phyloP scores from a whole-genome alignment of 768 basidiomycete species.

The Cystobasidium ongulense region DNA sequence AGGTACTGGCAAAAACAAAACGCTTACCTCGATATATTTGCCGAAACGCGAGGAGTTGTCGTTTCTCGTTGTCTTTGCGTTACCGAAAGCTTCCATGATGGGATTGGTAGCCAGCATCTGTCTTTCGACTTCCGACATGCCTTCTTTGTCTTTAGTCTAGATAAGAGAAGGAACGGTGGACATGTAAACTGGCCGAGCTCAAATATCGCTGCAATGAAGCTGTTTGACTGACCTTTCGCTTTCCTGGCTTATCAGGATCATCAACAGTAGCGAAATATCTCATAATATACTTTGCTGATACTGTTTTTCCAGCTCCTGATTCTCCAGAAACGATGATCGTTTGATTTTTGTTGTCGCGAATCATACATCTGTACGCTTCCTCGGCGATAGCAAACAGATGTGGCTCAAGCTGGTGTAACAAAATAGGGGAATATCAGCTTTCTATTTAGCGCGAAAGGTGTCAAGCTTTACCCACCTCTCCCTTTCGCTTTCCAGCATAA shows the following conservation, averaged over 20 bases:
- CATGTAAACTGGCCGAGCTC: too few relatives aligned
- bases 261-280: conserved; percentile 97
- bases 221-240: conserved; percentile 34
- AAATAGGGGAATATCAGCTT: background rate
- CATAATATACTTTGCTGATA: conserved; percentile 99
- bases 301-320: conserved; percentile 98
- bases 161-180: too few relatives aligned
- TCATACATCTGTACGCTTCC: conserved; percentile 97
- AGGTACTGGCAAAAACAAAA: background rate
- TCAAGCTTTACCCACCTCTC: conserved; percentile 50
- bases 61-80: conserved; percentile 97
- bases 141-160: conserved; percentile 42
- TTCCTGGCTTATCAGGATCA: conserved; percentile 56
- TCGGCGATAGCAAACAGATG: conserved; percentile 98
- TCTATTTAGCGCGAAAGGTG: background rate
- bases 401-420: conserved; percentile 62
- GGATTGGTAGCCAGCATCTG: conserved; percentile 99
- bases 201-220: background rate
- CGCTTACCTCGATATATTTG: conserved; percentile 90
- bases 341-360: conserved; percentile 84
- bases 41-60: conserved; percentile 99
- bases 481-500: conserved; percentile 81
- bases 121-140: conserved; percentile 79
- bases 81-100: conserved; percentile 96
- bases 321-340: conserved; percentile 99